Base-by-base conservation (phyloP, 176 grass and related monocot species). In the Otatea glauca region DNA sequence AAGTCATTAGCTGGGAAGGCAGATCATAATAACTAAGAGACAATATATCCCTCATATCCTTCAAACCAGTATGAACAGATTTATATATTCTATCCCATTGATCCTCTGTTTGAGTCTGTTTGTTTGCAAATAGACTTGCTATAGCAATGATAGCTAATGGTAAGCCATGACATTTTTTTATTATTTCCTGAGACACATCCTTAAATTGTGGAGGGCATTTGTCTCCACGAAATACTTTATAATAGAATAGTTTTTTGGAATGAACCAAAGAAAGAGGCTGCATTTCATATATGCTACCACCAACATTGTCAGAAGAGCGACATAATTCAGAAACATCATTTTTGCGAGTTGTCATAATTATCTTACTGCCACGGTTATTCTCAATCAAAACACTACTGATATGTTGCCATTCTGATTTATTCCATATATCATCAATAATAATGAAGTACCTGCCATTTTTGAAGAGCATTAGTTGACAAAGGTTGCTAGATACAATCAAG, bases 1-100 rank as follows among this genome's bases (percentile, higher is more conserved):
- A 76, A 58, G 73, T 14, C 29, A 5, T 76, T 23, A 76, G 73
- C 5, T 76, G 20, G 12, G 12, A 9, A 43, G 53, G 74, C 54
- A 76, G 2, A 39, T 76, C 74, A 76, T 3, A 12, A 12, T 25
- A 76, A 13, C 74, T 76, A 60, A 79, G 42, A 79, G 77, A 79
- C 20, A 79, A n/a, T n/a, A 66, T 79, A 16, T 6, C 18, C 53
- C 53, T 2, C 53, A 55, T 42, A 65, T 37, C 35, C 35, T 37
- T 37, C 35, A 37, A 37, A 37, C 18, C 54, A 42, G 54, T 76
- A 9, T 9, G 5, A 51, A 76, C 60, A 23, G 54, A 76, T 13
- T 39, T 42, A 35, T 76, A 59, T 4, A 60, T 54, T 14, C 37
- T 50, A 35, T 7, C 4, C 77, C 77, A 51, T 2, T 79, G 24